phyloP scores from a whole-genome alignment of 768 basidiomycete species.

The Trametes villosa region DNA sequence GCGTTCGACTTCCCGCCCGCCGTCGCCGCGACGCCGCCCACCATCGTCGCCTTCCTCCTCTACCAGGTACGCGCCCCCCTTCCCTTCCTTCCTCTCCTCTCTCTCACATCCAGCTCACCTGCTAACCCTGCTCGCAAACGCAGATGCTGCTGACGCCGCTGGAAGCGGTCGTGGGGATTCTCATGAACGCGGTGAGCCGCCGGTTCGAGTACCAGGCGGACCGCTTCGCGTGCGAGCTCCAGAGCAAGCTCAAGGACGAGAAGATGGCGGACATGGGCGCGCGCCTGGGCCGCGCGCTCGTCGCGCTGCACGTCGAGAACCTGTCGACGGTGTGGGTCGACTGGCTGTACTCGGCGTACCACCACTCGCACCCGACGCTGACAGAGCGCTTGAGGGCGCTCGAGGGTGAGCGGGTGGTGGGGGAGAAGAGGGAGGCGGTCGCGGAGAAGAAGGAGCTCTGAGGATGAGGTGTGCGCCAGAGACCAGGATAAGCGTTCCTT shows the following conservation, averaged over 20 bases:
- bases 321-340: conserved; percentile 93
- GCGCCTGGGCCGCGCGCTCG: conserved; percentile 78
- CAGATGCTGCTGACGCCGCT: conserved; percentile 83
- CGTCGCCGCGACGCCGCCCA: conserved; percentile 70
- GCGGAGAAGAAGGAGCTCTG: conserved; percentile 31
- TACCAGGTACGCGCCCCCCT: conserved; percentile 60
- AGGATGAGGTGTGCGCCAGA: not conserved
- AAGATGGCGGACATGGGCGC: conserved; percentile 87
- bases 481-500: not conserved
- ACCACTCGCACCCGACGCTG: conserved; percentile 95
- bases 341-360: conserved; percentile 94
- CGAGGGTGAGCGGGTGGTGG: too few species aligned
- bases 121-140: not conserved
- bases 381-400: conserved; percentile 86
- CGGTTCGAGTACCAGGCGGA: conserved; percentile 95
- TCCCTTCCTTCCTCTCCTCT: not conserved
- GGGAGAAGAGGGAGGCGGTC: conserved; percentile 21
- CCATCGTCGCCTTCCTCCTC: conserved; percentile 84
- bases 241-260: conserved; percentile 49
- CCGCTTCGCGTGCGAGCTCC: conserved; percentile 77
- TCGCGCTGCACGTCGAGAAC: conserved; percentile 90
- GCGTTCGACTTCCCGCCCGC: conserved; percentile 79
- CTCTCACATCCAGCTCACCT: not conserved
- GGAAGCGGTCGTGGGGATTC: conserved; percentile 71
- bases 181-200: conserved; percentile 82